Evolutionary conservation across 176 grass and related monocot species (phyloP).

Genomic region (Eremochloa ophiuroides): DNA sequence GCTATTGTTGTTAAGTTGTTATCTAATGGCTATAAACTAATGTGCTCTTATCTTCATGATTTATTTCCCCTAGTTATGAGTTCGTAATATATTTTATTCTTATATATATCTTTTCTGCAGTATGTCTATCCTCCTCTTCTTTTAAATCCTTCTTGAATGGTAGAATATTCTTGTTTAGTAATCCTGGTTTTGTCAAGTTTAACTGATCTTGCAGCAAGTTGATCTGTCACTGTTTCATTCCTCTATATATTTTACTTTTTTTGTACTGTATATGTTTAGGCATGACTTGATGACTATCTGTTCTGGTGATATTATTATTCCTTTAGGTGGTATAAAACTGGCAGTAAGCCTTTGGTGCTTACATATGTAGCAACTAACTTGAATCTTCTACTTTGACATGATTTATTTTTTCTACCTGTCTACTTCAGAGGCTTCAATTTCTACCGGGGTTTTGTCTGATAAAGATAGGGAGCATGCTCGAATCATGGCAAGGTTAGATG

Average conservation of each 20-base stretch:
- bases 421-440: constrained; percentile 39
- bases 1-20: background rate
- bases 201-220: background rate
- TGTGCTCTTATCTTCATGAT: constrained; percentile 9
- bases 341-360: background rate
- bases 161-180: constrained; percentile 8
- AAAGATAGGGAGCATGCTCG: constrained; percentile 62
- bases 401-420: background rate
- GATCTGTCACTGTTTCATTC: background rate
- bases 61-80: background rate
- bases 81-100: background rate
- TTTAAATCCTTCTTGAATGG: constrained; percentile 3
- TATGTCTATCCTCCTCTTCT: background rate
- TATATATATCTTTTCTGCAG: background rate
- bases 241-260: background rate
- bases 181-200: background rate
- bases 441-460: constrained; percentile 29
- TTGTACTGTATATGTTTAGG: background rate
- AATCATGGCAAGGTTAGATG: constrained; percentile 73
- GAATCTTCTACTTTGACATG: constrained; percentile 23
- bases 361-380: background rate
- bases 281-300: background rate
- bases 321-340: background rate
- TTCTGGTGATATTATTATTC: background rate
- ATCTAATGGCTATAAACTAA: background rate